Percentiles rank a stretch among this genome's conserved stretches.
phyloP scores from a whole-genome alignment of 1,284 basidiomycete genomes.

The Puccinia horiana region DNA sequence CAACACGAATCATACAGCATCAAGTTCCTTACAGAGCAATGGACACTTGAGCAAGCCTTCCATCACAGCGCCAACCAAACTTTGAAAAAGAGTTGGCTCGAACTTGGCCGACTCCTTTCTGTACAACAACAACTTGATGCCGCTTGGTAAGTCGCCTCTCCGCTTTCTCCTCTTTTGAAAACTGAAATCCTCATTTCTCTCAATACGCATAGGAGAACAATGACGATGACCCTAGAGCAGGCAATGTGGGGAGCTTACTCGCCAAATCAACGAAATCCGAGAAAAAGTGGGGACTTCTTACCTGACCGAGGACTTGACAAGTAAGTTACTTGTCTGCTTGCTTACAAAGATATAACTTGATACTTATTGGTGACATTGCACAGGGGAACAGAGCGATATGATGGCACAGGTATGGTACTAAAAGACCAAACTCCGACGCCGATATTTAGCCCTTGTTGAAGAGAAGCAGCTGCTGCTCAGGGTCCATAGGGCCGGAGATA shows the following conservation, averaged over 20 bases:
- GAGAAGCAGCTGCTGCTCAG: neutral
- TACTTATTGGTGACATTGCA: too few relatives aligned
- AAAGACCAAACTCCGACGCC: neutral
- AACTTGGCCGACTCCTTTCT: neutral
- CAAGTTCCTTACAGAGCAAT: slow-evolving; percentile 10
- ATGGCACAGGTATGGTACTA: neutral
- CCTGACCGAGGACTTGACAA: neutral
- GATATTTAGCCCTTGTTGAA: neutral
- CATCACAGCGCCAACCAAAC: neutral
- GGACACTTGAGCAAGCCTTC: neutral
- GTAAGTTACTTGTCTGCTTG: neutral
- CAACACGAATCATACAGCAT: neutral
- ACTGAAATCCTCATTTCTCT: neutral
- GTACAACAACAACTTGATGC: neutral
- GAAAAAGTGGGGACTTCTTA: too few relatives aligned
- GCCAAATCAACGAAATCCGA: neutral
- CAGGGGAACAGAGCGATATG: neutral
- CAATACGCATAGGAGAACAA: neutral
- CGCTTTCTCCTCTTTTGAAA: too few relatives aligned
- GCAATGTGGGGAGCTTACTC: neutral
- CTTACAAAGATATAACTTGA: too few relatives aligned
- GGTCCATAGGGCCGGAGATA: neutral
- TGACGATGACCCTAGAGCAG: neutral
- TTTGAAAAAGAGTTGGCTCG: too few relatives aligned
- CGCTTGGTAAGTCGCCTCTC: slow-evolving; percentile 10